Percentiles rank a stretch among this genome's conserved stretches.
Conservation (phyloP, 371 early-diverging fungal genomes). For the Quaeritorhiza haematococci region DNA sequence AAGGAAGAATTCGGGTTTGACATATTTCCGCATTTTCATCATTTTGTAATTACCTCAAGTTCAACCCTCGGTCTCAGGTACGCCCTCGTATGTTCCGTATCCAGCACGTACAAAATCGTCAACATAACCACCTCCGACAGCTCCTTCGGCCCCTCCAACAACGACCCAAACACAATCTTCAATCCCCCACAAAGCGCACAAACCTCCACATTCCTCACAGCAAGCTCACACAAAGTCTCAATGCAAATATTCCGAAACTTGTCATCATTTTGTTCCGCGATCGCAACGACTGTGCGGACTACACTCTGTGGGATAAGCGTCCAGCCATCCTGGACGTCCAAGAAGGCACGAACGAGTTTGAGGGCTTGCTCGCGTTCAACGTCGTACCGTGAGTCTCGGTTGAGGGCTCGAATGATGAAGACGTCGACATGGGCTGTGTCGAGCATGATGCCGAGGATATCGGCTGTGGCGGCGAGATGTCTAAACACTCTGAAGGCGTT, state of each 20-base stretch:
- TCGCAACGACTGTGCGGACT: constrained; percentile 67
- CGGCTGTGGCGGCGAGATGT: constrained; percentile 40
- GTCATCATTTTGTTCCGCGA: constrained; percentile 77
- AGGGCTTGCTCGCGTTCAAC: constrained; percentile 73
- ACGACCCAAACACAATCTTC: constrained; percentile 59
- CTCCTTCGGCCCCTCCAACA: constrained; percentile 66
- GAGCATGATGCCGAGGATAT: constrained; percentile 39
- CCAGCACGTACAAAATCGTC: constrained; percentile 67
- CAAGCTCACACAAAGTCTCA: constrained; percentile 74
- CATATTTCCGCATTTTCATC: not conserved
- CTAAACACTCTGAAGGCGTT: constrained; percentile 49
- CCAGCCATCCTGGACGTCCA: constrained; percentile 60
- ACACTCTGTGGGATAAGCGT: constrained; percentile 54
- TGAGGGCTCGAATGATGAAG: constrained; percentile 62
- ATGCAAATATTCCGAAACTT: constrained; percentile 65
- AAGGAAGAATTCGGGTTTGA: constrained; percentile 9
- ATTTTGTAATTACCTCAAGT: constrained; percentile 47
- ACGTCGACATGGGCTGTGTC: constrained; percentile 51
- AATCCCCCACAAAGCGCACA: constrained; percentile 67
- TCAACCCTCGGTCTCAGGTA: constrained; percentile 76
- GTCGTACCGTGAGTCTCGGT: constrained; percentile 59
- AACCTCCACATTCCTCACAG: constrained; percentile 58
- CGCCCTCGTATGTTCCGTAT: constrained; percentile 57
- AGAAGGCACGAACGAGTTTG: constrained; percentile 61
- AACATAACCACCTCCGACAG: constrained; percentile 60